Evolutionary conservation across 345 rosid genomes (phyloP), one percentile per base, ranked within the genome.

Genomic region (Streptanthus diversifolius): DNA sequence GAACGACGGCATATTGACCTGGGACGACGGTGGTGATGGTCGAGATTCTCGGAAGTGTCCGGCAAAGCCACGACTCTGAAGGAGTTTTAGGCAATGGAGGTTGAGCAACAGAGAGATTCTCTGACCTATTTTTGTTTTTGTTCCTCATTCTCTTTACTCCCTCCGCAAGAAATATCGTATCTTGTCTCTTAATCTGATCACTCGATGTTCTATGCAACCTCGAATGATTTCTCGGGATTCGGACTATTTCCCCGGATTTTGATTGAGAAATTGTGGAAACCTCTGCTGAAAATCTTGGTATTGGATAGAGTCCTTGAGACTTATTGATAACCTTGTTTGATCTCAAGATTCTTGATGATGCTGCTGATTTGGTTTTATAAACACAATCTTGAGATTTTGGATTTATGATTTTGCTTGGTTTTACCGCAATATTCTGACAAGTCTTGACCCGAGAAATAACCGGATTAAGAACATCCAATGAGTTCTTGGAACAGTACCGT

Each of bases 1-100:
- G 21, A 43, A 64, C 29, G 63, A 63, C 10, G 56, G 63, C 2
- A 8, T 30, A 29, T 27, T 19, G 19, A 41, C 54, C 52, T 66
- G 82, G n/a, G 24, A 59, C 33, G 66, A 65, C 37, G 80, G 71
- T 70, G 0, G 80, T 70, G 0, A 79, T 71, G 43, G 80, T 51
- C 6, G 83, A 71, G 68, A 60, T 84, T 44, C 63, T 79, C 1
- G 86, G 96, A 75, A 88, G 81, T 13, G 96, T 76, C 45, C 95
- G 88, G 80, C 84, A 83, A 41, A 95, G 96, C 99, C 99, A 95
- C 2, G 99, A 95, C 59, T 95, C 96, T 0, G 99, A 84, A 11
- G 99, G 99, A 8, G 85, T 86, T 80, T 86, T 88, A 11, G 90
- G 96, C 57, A 85, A 68, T 48, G 90, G 87, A 57, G 87, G 96